Evolutionary conservation across 352 stramenopile genomes (phyloP), one percentile per base, ranked within the genome.

Genomic region (Phytophthora kernoviae): DNA sequence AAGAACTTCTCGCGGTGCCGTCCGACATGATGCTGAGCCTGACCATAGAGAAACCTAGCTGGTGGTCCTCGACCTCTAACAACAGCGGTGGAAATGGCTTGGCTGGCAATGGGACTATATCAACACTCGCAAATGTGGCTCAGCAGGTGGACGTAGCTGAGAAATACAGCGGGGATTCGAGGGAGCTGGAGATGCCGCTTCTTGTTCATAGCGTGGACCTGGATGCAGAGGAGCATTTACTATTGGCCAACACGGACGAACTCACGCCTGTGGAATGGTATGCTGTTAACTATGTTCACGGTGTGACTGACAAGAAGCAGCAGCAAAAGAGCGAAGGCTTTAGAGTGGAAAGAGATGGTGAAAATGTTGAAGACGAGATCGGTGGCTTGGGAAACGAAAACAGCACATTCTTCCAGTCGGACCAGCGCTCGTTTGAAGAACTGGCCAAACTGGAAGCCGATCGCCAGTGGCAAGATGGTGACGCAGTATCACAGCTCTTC

Each of bases 241-340:
- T 95, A 36, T 56, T 95, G 4, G 81, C 84, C 10, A 93, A 91
- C 58, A 89, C 83, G 8, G 87, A 95, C 58, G 87, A 95, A 21
- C 60, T 95, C 11, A 91, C 74, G 17, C 84, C 84, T 15, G 81
- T 95, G 37, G 86, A 95, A 64, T 95, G 86, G 86, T 93, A 92
- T 41, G 84, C 86, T 1, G 86, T 95, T 17, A 87, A 90, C 47
- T 92, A 81, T 34, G 73, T 95, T 0, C 75, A 93, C 22, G 60
- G 51, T 1, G 60, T 81, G 12, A 89, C 74, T n/a, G 75, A 90
- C 21, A 83, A 85, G 32, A 88, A 89, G 52, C 73, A 72, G 5
- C 61, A 54, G 40, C 33, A 56, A 11, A 40, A 14, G 34, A 37
- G 45, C 12, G 54, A 70, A 32, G n/a, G 24, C 12, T 67, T 62